Conservation (phyloP, 495 filamentous ascomycete species). For the Chaetomium tenue region DNA sequence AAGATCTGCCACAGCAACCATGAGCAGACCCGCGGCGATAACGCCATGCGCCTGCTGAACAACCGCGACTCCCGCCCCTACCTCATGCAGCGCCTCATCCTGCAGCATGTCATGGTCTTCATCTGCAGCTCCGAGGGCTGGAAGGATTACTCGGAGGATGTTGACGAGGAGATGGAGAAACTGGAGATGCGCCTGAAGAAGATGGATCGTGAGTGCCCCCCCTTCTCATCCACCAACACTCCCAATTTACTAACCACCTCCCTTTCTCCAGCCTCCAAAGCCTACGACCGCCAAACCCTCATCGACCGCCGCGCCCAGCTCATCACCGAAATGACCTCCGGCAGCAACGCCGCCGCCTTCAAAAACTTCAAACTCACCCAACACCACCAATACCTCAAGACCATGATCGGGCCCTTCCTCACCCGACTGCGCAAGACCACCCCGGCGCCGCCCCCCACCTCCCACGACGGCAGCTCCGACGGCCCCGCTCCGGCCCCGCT, state of each 20-base stretch:
- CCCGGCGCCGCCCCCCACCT: slow-evolving; percentile 7
- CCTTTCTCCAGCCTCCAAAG: slow-evolving; percentile 19
- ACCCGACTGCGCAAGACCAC: slow-evolving; percentile 10
- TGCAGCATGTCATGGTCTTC: slow-evolving; percentile 32
- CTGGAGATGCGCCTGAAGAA: slow-evolving; percentile 24
- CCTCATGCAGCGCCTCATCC: slow-evolving; percentile 35
- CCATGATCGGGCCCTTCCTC: slow-evolving; percentile 23
- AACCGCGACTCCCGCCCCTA: slow-evolving; percentile 30
- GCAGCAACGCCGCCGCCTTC: slow-evolving; percentile 20
- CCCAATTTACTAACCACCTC: neutral
- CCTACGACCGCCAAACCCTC: slow-evolving; percentile 31
- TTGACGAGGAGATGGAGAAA: slow-evolving; percentile 26
- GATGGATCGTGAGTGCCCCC: slow-evolving; percentile 1
- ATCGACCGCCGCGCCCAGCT: slow-evolving; percentile 29
- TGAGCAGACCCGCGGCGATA: slow-evolving; percentile 21
- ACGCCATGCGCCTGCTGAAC: slow-evolving; percentile 29
- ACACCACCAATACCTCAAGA: slow-evolving; percentile 32
- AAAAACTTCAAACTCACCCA: slow-evolving; percentile 24
- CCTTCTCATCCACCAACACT: neutral
- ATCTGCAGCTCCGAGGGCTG: slow-evolving; percentile 33
- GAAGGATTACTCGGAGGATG: slow-evolving; percentile 21
- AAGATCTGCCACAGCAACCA: slow-evolving; percentile 18
- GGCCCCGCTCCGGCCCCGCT: neutral
- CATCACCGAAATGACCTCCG: slow-evolving; percentile 21
- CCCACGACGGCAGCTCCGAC: no score